Evolutionary conservation across 306 rosid genomes (phyloP), one percentile per base, ranked within the genome.

Genomic region (Senna siamea): DNA sequence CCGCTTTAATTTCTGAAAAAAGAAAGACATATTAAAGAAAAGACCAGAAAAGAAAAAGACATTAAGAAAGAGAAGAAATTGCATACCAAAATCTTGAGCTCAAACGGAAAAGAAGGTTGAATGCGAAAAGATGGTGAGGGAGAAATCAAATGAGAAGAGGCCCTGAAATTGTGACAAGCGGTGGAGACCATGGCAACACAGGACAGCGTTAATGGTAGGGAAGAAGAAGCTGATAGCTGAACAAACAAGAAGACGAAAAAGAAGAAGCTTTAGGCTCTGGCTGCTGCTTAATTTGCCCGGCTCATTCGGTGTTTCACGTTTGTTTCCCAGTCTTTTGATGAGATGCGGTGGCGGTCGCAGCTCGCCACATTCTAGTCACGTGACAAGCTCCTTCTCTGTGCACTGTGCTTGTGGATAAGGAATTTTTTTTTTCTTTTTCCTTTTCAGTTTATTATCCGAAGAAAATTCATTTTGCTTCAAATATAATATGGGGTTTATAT

Each of bases 1-100:
- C 62, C 87, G 93, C 84, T 80, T 83, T 5, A 84, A 77, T 78
- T 75, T 91, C 97, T 88, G 79, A 34, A 64, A 61, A 55, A 34
- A 44, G 6, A 22, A 53, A 62, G 32, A 54, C 19, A 19, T 37
- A 19, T 40, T 41, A 74, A 71, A 23, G 62, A 40, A 60, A 17
- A 51, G 20, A 5, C 40, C 2, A 0, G 22, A 51, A 35, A 5
- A 46, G 2, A 0, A 46, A 47, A 41, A 15, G 15, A 4, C 4
- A 7, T 38, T 4, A 2, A 65, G 1, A 62, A 72, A 48, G 56
- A 73, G 64, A 20, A 1, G 41, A 4, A 50, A 44, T 72, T 41
- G 75, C 78, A 55, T n/a, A 89, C 98, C 86, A 63, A 67, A 15
- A 84, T 44, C 63, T 78, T 75, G 79, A 84, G 81, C 47, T 77